Base-by-base conservation (phyloP, 371 early-diverging fungal genomes). In the Apophysomyces elegans region DNA sequence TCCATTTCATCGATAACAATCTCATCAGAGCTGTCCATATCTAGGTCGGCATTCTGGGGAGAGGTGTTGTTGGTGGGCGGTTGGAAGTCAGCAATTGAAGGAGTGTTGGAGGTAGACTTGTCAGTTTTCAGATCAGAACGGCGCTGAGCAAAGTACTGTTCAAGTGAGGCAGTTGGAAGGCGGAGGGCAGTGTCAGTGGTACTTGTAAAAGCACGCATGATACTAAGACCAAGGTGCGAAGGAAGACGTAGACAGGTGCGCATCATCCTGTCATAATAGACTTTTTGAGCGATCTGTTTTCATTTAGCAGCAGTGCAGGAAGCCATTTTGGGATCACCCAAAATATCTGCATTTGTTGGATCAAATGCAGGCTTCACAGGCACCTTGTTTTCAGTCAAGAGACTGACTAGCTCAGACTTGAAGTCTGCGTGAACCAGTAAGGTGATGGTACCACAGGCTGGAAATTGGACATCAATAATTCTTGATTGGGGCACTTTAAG, bases 391-490 rank as follows among this genome's bases (percentile, higher is more conserved):
- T 56, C 14, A 6, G n/a, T 21, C 5, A 66, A 36, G 14, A 18
- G 9, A 1, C 13, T 36, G 7, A 36, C 16, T 4, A 66, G 38
- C 11, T 66, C 66, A 9, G 13, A 2, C 4, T 61, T 44, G 26
- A 38, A 66, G 0, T 56, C 61, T 1, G 13, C 0, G 39, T 67
- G 58, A 0, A 67, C 26, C n/a, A 62, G 37, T 6, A 67, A 21
- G 0, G 59, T 59, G 7, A 62, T 50, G 35, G 21, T 21, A 18
- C 67, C 62, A 12, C 18, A 26, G 0, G 50, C 47, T 1, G 67
- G 67, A 36, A 67, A 67, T 8, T 62, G 67, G 7, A 67, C 38
- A 37, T 67, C 67, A 2, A 67, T 45, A 4, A 62, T 21, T 0
- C 67, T 7, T n/a, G 14, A 37, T 45, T 62, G 58, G 4, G 57